phyloP scores from a whole-genome alignment of 1,284 basidiomycete species.

The Leccinum fuscescens region DNA sequence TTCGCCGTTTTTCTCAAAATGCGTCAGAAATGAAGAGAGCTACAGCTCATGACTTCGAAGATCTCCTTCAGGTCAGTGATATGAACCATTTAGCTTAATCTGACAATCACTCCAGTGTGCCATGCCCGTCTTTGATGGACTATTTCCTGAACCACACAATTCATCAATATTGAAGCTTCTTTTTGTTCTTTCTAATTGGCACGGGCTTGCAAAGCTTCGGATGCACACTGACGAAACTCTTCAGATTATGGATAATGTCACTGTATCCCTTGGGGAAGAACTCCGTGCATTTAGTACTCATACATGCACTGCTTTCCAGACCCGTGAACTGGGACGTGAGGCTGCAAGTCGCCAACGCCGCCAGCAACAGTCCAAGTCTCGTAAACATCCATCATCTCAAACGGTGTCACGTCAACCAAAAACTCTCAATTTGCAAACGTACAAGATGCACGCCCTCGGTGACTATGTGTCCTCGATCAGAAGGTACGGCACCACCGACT shows the following conservation, averaged over 20 bases:
- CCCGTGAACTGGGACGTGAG: background rate
- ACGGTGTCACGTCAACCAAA: background rate
- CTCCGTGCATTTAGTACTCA: background rate
- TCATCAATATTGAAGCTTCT: background rate
- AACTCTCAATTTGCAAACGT: background rate
- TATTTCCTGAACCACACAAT: background rate
- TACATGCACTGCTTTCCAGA: background rate
- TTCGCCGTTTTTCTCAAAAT: background rate
- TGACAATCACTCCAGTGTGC: background rate
- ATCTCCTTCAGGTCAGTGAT: background rate
- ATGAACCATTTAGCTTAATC: background rate
- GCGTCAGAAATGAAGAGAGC: background rate
- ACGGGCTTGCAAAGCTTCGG: background rate
- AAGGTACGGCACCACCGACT: background rate
- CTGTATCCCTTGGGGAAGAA: background rate
- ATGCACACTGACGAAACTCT: background rate
- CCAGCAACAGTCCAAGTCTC: background rate
- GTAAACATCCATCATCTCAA: too few species aligned
- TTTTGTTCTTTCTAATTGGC: background rate
- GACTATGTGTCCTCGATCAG: background rate
- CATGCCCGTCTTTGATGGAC: background rate
- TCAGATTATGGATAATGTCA: background rate
- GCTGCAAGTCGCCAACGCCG: background rate
- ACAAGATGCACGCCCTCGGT: background rate
- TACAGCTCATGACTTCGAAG: background rate